Base-by-base conservation (phyloP, 129 eudicot genomes). In the Chrysanthemum seticuspe region DNA sequence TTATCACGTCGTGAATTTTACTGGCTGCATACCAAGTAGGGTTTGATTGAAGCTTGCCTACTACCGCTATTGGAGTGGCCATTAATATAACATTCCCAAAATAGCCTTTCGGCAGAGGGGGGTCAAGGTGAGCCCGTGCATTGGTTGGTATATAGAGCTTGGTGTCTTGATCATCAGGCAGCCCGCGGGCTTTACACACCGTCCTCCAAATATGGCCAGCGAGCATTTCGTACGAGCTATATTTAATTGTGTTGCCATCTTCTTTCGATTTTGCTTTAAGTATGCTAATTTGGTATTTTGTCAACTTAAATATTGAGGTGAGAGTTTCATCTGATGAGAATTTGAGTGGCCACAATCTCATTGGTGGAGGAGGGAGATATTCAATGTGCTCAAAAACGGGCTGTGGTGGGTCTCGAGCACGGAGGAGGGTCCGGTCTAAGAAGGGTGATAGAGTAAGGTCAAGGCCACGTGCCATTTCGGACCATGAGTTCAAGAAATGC, bases 151-250 rank as follows among this genome's bases (percentile, higher is more conserved):
- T 60, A 31, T 21, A 10, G 55, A 49, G 57, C 36, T 48, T 67
- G 34, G 54, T 65, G 4, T 7, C 70, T 49, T 48, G 56, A 48
- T 67, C 44, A 47, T 13, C n/a, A 3, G 40, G 44, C n/a, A 45
- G 36, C 14, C 54, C 54, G 6, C 70, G 70, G 14, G 70, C 70
- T 65, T 40, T 65, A 9, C 70, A 65, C 52, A 65, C 65, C 7
- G 36, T 19, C 65, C 13, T 60, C 65, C 65, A 60, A 21, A 19
- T 60, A 25, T 60, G 65, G 14, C 40, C 65, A 13, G 65, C 65
- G 2, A 60, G 65, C 65, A 60, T 19, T 60, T 60, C 65, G 27
- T 19, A 60, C 2, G 40, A 19, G 29, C 44, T 23, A 60, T 25
- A 60, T 3, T 21, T 60, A 31, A 21, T 19, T 13, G 65, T 60